Percentiles rank a stretch among this genome's conserved stretches.
Evolutionary conservation across 768 basidiomycete species (phyloP).

Genomic region (Panellus pusillus): DNA sequence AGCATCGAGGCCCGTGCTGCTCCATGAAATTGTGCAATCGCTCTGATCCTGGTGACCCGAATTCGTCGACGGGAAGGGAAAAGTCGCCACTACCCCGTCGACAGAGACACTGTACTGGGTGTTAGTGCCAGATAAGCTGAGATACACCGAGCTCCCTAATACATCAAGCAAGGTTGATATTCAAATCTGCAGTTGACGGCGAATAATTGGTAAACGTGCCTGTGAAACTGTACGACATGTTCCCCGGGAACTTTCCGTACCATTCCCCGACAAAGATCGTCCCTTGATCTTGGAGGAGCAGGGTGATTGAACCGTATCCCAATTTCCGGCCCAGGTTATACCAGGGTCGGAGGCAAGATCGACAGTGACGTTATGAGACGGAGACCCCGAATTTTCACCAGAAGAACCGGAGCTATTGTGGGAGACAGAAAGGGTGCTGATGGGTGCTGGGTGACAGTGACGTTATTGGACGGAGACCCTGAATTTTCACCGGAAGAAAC

Average conservation of each 20-base stretch:
- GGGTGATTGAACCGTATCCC: neutral
- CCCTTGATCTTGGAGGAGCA: neutral
- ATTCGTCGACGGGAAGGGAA: neutral
- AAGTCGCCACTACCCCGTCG: neutral
- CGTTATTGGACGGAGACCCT: neutral
- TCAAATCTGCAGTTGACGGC: neutral
- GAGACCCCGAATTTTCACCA: neutral
- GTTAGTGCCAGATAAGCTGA: neutral
- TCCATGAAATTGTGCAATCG: neutral
- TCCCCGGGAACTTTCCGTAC: neutral
- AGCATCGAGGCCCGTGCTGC: neutral
- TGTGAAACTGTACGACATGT: neutral
- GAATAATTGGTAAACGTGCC: neutral
- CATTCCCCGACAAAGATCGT: neutral
- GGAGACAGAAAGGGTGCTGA: no score
- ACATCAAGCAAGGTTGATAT: neutral
- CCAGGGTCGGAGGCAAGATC: neutral
- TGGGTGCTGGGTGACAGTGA: no score
- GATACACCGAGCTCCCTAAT: neutral
- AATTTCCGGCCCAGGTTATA: slow-evolving; percentile 1
- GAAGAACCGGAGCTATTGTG: neutral
- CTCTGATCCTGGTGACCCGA: neutral
- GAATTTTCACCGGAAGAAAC: neutral
- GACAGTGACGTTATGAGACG: neutral
- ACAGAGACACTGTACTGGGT: neutral